Evolutionary conservation across 2,329 filamentous ascomycete genomes (phyloP), one percentile per base, ranked within the genome.

Genomic region (Arthrobotrys megalospora): DNA sequence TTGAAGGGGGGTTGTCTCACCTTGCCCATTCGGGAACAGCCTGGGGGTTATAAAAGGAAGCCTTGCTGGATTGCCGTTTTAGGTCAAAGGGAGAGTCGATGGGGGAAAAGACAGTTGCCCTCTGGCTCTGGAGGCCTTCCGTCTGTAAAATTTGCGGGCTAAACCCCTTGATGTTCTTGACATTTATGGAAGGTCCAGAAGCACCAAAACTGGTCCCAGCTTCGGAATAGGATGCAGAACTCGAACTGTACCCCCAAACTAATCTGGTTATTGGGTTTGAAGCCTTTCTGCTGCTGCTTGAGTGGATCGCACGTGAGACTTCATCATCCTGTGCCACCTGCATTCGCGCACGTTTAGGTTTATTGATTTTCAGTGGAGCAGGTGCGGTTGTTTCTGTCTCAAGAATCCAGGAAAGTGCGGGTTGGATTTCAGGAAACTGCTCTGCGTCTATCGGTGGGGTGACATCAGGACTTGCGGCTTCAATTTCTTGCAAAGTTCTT

Each of bases 1-100:
- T 47, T 53, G 67, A 71, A 19, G 60, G 73, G 52, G 70, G 58
- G 52, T 58, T 78, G 75, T 78, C 75, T 78, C 75, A 78, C 75
- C 75, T 78, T 55, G 75, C 75, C 75, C 75, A 78, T 58, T 78
- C 75, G 75, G 75, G 75, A 78, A 78, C 75, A 47, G 65, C n/a
- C 32, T 67, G 75, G 38, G 62, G 53, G 67, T 78, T 72, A 36
- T 67, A 78, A 72, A 55, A 75, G 70, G 70, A 75, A 68, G 70
- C 62, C 65, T 72, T 72, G 62, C 67, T 78, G 41, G 60, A 67
- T 58, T 78, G 52, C 60, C 75, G 43, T 52, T 48, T 78, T 78
- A 72, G 45, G 41, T 38, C 75, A 50, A 28, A 41, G 24, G 52
- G 43, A 38, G 60, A 70, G 19, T 71, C 73, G 38, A 32, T 19